These are phyloP conservation scores for Cladorrhinum sp. DNA, from an alignment of 2,329 filamentous ascomycete species.

Conservation along the genomic window DNA sequence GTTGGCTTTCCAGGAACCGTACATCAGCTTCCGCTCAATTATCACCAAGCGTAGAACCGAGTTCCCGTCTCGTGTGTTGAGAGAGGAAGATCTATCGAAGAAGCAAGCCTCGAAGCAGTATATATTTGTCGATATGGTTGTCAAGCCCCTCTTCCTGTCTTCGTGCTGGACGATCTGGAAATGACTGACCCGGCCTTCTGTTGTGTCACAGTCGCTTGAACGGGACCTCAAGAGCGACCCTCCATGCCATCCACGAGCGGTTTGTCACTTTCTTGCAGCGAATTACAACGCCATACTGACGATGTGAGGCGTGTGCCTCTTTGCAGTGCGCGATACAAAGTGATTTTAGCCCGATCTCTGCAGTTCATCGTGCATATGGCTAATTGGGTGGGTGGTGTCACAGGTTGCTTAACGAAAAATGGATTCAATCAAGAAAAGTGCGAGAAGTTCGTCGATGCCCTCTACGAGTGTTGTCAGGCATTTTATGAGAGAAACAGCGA, in stretches of 20 bases:
- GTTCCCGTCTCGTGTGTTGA: neutral
- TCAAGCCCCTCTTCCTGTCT: neutral
- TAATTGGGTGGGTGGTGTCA: neutral
- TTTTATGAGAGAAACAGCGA: constrained; percentile 83
- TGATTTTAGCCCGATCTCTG: constrained; percentile 35
- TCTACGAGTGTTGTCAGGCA: constrained; percentile 89
- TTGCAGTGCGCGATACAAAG: constrained; percentile 84
- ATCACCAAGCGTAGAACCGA: neutral
- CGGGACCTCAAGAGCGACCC: constrained; percentile 71
- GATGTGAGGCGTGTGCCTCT: constrained; percentile 9
- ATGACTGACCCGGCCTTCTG: neutral
- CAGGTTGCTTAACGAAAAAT: constrained; percentile 82
- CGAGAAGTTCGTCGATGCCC: constrained; percentile 69
- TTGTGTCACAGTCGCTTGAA: constrained; percentile 49
- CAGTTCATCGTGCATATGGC: neutral
- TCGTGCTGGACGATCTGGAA: neutral
- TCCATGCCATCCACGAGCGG: constrained; percentile 81
- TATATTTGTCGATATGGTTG: neutral
- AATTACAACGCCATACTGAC: neutral
- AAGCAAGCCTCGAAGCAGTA: neutral
- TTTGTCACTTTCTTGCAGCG: constrained; percentile 43
- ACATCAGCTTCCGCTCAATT: neutral
- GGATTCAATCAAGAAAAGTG: constrained; percentile 85
- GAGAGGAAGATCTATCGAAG: neutral
- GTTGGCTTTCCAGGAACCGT: neutral